Evolutionary conservation across 2,329 filamentous ascomycete genomes (phyloP), one percentile per base, ranked within the genome.

Genomic region (Pestalotiopsis sp.): DNA sequence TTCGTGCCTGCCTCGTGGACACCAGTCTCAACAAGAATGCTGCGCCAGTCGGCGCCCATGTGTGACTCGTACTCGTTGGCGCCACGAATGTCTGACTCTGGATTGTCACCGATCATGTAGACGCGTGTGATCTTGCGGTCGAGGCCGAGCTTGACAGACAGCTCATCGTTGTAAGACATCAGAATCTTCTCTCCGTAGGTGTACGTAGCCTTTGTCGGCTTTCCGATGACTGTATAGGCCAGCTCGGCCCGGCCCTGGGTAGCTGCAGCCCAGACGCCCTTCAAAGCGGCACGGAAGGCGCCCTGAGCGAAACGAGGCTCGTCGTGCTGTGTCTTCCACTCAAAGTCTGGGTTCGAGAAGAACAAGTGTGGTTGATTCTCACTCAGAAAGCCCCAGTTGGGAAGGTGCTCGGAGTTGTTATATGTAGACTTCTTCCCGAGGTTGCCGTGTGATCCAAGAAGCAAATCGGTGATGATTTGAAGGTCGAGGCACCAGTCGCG

Each of bases 41-140:
- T 89, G 41, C 84, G 82, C 92, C 92, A 94, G 63, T 86, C 80
- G 57, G 85, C 87, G 1, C 87, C 87, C 70, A 83, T 75, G 0
- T 80, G 80, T 67, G 87, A 90, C 23, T 81, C 74, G 76, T 89
- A 93, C 7, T 80, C 80, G 74, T 93, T 93, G 0, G 90, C 91
- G 2, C 92, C 92, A 3, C 82, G 79, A 71, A 94, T 93, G 76
- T 94, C 92, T 61, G 87, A 90, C 72, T 89, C 89, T 0, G 88
- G 87, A 69, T 90, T 90, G 72, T 90, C 88, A 2, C 92, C 92
- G 59, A 94, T 83, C 92, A 94, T 94, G 78, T 92, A 94, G 2
- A 94, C 90, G 13, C 83, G 87, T 72, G 83, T 84, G 61, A 75
- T 73, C 61, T 71, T 69, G 23, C 67, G 31, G 57, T 68, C 52